Evolutionary conservation across 2,329 filamentous ascomycete species (phyloP).

Genomic region (Trichoderma cornu-damae): DNA sequence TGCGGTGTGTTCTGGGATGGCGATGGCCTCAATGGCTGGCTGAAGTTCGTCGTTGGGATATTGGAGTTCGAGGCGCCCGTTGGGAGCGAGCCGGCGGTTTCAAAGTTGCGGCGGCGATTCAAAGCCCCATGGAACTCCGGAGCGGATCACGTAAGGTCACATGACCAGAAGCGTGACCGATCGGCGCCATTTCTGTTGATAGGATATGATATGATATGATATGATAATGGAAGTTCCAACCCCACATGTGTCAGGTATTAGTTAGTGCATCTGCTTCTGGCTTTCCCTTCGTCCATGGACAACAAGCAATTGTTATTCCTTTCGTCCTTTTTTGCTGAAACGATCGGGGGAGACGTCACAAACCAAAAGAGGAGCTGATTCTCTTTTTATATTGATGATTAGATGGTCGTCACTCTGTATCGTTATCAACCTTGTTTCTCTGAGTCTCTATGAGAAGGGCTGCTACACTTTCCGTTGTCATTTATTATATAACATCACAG

Average conservation of each 20-base stretch:
- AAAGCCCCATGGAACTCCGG: constrained; percentile 14
- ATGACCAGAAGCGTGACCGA: neutral
- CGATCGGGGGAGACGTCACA: neutral
- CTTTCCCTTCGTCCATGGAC: constrained; percentile 2
- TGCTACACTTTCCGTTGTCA: too few relatives aligned
- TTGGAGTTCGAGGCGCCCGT: neutral
- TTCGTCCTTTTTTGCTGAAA: neutral
- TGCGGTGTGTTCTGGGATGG: constrained; percentile 23
- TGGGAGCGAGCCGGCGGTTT: constrained; percentile 1
- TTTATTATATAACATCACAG: too few relatives aligned
- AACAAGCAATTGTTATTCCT: neutral
- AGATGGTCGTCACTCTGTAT: too few relatives aligned
- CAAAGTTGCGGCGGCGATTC: constrained; percentile 17
- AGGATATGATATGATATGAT: too few relatives aligned
- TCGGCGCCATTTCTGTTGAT: neutral
- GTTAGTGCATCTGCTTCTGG: too few relatives aligned
- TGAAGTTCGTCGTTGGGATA: neutral
- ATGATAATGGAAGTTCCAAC: neutral
- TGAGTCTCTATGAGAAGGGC: too few relatives aligned
- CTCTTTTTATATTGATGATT: too few relatives aligned
- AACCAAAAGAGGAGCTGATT: too few relatives aligned
- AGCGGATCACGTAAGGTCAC: constrained; percentile 14
- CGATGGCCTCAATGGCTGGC: constrained; percentile 29
- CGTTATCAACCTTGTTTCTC: too few relatives aligned
- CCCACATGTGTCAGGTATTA: too few relatives aligned